Base-by-base conservation (phyloP, 2,329 filamentous ascomycete species). In the Aureobasidium sp. region DNA sequence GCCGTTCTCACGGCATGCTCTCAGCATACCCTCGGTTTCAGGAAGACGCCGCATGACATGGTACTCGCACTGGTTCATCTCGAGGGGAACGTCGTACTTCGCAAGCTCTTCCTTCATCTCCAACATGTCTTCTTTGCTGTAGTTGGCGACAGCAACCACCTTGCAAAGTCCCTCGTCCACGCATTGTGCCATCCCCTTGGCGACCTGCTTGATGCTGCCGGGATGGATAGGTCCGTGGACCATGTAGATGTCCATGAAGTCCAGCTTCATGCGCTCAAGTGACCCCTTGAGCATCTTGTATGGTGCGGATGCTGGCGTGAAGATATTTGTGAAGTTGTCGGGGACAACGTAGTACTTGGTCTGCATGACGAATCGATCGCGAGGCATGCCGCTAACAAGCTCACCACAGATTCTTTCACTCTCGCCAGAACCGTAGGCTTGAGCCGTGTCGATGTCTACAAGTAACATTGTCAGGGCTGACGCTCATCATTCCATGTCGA, bases 61-160 rank as follows among this genome's bases (percentile, higher is more conserved):
- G 66, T 73, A 79, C 64, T 79, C 77, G 69, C 75, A 76, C 65
- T 79, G 76, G 62, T 77, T 78, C 21, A 73, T 72, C 1, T 75
- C 73, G 5, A 79, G 74, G 0, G 76, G 75, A 5, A 78, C 61
- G 1, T 68, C 70, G 41, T 71, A 70, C 63, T 72, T 70, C 16
- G 66, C 69, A 48, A 78, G 66, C 58, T 72, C 76, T n/a, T 76
- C 72, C 48, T 73, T 68, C 72, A 78, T 77, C 62, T 70, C 65
- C 50, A 77, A 62, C 75, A 77, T 76, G 60, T 78, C 74, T 29
- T 74, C 70, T 36, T 65, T 68, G 64, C 69, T 69, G 66, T 78
- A 79, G 66, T 79, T 79, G 55, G 75, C 74, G 3, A 79, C 77
- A 6, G 75, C 77, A 1, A 79, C 73, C 1, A 73, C 71, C 34